Base-by-base conservation (phyloP, 2,329 filamentous ascomycete species). In the Colletotrichum spaethianum region DNA sequence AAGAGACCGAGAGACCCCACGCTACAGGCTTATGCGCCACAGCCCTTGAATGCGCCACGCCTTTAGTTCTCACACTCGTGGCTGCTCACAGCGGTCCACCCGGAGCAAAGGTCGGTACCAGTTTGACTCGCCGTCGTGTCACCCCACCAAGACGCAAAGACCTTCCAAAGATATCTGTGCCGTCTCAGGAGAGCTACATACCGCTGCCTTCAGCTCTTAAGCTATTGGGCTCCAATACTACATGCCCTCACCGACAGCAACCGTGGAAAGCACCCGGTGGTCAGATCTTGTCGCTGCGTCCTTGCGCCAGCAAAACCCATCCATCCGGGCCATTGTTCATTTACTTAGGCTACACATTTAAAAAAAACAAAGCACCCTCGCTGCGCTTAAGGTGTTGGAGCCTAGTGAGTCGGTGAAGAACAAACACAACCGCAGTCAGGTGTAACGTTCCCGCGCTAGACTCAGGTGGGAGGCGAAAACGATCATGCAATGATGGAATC, bases 361-460 rank as follows among this genome's bases (percentile, higher is more conserved):
- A 65, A 55, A 33, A 14, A 28, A 57, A 11, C 14, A n/a, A 20
- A 2, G 8, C 36, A 31, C 16, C 16, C 8, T 55, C 26, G 46
- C 16, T 26, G n/a, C 31, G 31, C 46, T 53, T 31, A 55, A 14
- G 20, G 36, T 36, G 18, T 23, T 44, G 52, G 38, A 28, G 46
- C 28, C 46, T 44, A 53, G 23, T 14, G 59, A 72, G 65, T 64
- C 65, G 53, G 69, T 69, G 59, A 69, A 28, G 26, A 33, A 33
- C 9, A 50, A 59, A 36, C 65, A 72, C 69, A 44, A 50, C 69
- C 52, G 31, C 56, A 44, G 36, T 9, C 18, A 38, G 18, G 59
- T 69, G 69, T 55, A 69, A 69, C 69, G 69, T 69, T 72, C 11
- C 68, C 48, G 33, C 59, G 59, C 44, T 66, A 48, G 12, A 64